Percentiles rank a stretch among this genome's conserved stretches.
Evolutionary conservation across 805 yeast genomes (phyloP).

Genomic region (Suhomyces emberorum): DNA sequence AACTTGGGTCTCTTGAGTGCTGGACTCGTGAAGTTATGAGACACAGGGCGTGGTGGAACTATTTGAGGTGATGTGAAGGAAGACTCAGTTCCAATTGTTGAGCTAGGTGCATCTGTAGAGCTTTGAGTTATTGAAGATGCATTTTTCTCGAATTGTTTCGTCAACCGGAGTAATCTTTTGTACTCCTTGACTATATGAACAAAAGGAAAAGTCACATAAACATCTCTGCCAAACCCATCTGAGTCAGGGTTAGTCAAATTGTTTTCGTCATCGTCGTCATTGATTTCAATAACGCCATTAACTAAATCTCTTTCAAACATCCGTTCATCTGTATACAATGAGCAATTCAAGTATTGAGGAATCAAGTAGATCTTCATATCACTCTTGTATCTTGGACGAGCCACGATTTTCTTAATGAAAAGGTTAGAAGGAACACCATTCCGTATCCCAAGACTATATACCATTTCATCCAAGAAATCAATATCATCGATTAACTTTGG

Average conservation of each 20-base stretch:
- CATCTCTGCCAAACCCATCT: conserved; percentile 11
- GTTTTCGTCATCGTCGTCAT: conserved; percentile 8
- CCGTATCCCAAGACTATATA: conserved; percentile 35
- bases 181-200: conserved; percentile 5
- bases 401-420: conserved; percentile 54
- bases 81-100: no score
- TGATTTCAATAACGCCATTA: conserved; percentile 45
- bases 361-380: conserved; percentile 60
- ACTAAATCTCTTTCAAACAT: conserved; percentile 51
- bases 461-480: conserved; percentile 36
- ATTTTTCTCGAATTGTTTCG: not conserved
- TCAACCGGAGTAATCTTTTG: conserved; percentile 3
- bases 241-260: not conserved
- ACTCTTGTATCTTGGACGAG: conserved; percentile 60
- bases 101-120: no score
- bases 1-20: no score
- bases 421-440: conserved; percentile 46
- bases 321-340: conserved; percentile 46
- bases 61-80: not conserved
- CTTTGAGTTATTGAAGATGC: not conserved
- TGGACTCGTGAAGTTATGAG: no score
- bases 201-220: conserved; percentile 13
- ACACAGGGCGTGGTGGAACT: no score
- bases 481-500: conserved; percentile 48
- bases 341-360: conserved; percentile 36